Base-by-base conservation (phyloP, 176 grass and related monocot genomes). In the Triticum timopheevii region DNA sequence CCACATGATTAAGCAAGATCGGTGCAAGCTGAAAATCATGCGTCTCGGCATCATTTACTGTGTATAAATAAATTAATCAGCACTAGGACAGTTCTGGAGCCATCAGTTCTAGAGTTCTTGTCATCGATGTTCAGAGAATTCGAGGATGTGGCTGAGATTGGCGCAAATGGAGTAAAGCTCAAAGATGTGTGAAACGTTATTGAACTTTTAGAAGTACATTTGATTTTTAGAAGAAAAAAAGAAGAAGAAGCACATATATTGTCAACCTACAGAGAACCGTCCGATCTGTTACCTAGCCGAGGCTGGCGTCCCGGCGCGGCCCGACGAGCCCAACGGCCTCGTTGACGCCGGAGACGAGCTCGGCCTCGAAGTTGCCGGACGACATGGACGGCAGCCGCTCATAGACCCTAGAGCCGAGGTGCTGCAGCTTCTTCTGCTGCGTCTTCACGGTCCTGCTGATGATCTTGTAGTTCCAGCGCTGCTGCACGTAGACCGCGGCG, bases 361-460 rank as follows among this genome's bases (percentile, higher is more conserved):
- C 95, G 11, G 95, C 95, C 79, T 97, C 95, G 70, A 95, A 93
- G 75, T 90, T 77, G 0, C 20, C 73, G 2, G 92, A 94, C 50
- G 95, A 93, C 89, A 95, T 88, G 56, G 95, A 95, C 12, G 95
- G 93, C 82, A 97, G 82, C 4, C 93, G 82, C 95, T 97, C 95
- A 80, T 97, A 97, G 16, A 93, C 93, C 65, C 89, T 90, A 3
- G 95, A 98, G 1, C 95, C 91, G n/a, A 98, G 84, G 47, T 92
- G 93, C 73, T 95, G 65, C 86, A 98, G 93, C 80, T 84, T 98
- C 87, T 93, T 98, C 76, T 95, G 91, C 71, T 92, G 90, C 69
- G 85, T 93, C 82, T 90, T 92, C 7, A 93, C 80, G n/a, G 91
- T 92, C 76, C 52, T 89, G 84, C 82, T 93, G 34, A 98, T 94